phyloP scores from a whole-genome alignment of 2,329 filamentous ascomycete species.

The Curvularia sp. region DNA sequence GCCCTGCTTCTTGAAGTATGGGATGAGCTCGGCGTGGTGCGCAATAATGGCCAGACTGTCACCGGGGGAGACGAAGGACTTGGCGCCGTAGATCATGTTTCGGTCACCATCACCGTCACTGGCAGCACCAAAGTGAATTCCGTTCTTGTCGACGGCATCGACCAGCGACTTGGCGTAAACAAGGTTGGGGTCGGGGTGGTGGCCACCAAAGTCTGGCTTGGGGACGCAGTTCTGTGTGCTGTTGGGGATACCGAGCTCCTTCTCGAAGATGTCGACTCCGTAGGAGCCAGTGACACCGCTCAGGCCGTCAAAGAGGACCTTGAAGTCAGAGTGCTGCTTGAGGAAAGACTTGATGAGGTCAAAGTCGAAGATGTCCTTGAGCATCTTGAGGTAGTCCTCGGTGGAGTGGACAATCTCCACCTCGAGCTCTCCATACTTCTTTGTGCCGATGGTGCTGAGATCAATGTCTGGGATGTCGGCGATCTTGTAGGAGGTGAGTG shows the following conservation, averaged over 20 bases:
- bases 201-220: constrained; percentile 93
- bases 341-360: constrained; percentile 95
- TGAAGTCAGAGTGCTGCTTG: constrained; percentile 85
- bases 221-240: constrained; percentile 92
- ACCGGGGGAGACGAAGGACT: constrained; percentile 94
- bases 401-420: constrained; percentile 96
- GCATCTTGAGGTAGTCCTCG: constrained; percentile 88
- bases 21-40: constrained; percentile 93
- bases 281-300: constrained; percentile 96
- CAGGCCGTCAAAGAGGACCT: constrained; percentile 93
- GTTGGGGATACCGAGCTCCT: constrained; percentile 83
- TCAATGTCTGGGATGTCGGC: constrained; percentile 86
- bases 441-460: constrained; percentile 79
- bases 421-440: constrained; percentile 84
- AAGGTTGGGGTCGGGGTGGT: constrained; percentile 97
- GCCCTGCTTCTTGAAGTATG: constrained; percentile 97
- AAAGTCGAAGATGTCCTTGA: constrained; percentile 99
- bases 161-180: constrained; percentile 96
- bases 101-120: constrained; percentile 97
- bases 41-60: constrained; percentile 98
- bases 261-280: constrained; percentile 91
- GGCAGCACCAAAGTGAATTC: constrained; percentile 93
- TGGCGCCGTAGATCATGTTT: constrained; percentile 99
- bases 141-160: constrained; percentile 87
- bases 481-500: constrained; percentile 89